Percentiles rank a stretch among this genome's conserved stretches.
Evolutionary conservation across 371 early-diverging fungal species (phyloP).

Genomic region (Zychaea mexicana): DNA sequence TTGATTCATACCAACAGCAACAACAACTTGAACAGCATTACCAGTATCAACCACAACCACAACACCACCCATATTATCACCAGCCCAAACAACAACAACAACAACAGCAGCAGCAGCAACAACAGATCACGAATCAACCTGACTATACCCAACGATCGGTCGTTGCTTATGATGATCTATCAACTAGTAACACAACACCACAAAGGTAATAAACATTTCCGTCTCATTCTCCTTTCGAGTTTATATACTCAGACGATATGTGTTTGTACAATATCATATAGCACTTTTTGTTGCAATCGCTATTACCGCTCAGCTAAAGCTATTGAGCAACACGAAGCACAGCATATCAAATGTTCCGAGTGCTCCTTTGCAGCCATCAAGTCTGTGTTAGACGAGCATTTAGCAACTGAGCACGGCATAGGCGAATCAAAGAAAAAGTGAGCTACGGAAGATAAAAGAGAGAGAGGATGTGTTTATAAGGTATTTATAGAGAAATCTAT

Average conservation of each 20-base stretch:
- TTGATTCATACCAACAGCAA: slow-evolving; percentile 1
- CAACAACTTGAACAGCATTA: slow-evolving; percentile 1
- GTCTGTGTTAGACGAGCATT: slow-evolving; percentile 28
- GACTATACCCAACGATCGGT: slow-evolving; percentile 2
- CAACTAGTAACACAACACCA: not conserved
- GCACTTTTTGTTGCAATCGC: slow-evolving; percentile 29
- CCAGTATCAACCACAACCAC: slow-evolving; percentile 3
- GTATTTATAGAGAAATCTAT: no score
- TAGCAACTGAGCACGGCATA: slow-evolving; percentile 31
- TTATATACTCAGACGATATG: not conserved
- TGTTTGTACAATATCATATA: not conserved
- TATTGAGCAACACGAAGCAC: slow-evolving; percentile 29
- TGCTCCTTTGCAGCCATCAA: slow-evolving; percentile 33
- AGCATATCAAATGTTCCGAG: slow-evolving; percentile 36
- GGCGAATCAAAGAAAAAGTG: slow-evolving; percentile 22
- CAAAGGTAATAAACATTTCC: not conserved
- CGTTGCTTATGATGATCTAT: slow-evolving; percentile 14
- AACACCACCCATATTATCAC: not conserved
- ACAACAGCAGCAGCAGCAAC: not conserved
- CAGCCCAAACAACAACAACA: slow-evolving; percentile 1
- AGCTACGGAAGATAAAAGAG: slow-evolving; percentile 4
- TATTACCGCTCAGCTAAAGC: slow-evolving; percentile 28
- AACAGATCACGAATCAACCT: not conserved
- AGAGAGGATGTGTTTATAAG: not conserved
- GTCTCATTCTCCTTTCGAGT: not conserved